phyloP scores from a whole-genome alignment of 192 early-diverging fungal species.

The Spizellomyces punctatus region DNA sequence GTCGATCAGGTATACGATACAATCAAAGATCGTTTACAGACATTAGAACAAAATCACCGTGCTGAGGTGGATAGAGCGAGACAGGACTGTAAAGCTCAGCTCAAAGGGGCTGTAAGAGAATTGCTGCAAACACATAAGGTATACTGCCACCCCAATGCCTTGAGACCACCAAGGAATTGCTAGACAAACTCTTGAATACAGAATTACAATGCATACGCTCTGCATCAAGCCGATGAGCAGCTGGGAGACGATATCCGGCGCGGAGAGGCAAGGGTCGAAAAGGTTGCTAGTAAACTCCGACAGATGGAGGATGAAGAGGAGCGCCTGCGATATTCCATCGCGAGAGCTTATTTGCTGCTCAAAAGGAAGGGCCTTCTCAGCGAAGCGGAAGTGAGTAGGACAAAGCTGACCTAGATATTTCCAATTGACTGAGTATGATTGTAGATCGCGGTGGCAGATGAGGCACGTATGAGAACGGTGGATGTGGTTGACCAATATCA shows the following conservation, averaged over 20 bases:
- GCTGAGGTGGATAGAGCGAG: background rate
- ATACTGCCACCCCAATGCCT: background rate
- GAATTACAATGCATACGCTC: constrained; percentile 17
- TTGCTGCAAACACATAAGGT: constrained; percentile 3
- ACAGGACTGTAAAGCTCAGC: constrained; percentile 18
- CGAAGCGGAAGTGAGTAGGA: constrained; percentile 16
- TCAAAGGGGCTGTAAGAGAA: constrained; percentile 8
- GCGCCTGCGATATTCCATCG: constrained; percentile 10
- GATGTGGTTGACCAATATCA: constrained; percentile 17
- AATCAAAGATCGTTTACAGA: background rate
- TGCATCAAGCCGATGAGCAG: background rate
- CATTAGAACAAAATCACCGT: constrained; percentile 1
- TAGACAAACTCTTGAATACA: background rate
- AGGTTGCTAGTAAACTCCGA: constrained; percentile 17
- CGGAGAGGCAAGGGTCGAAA: constrained; percentile 3
- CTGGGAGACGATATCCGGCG: constrained; percentile 10
- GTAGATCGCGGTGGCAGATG: constrained; percentile 9
- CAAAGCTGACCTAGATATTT: too few relatives aligned
- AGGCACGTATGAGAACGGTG: background rate
- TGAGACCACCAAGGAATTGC: too few relatives aligned
- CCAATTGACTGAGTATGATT: background rate
- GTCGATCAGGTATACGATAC: background rate
- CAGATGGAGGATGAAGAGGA: constrained; percentile 25
- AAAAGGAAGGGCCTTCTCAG: constrained; percentile 11
- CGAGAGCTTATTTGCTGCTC: constrained; percentile 9